Base-by-base conservation (phyloP, 495 filamentous ascomycete genomes). In the Hypomontagnella submonticulosa region DNA sequence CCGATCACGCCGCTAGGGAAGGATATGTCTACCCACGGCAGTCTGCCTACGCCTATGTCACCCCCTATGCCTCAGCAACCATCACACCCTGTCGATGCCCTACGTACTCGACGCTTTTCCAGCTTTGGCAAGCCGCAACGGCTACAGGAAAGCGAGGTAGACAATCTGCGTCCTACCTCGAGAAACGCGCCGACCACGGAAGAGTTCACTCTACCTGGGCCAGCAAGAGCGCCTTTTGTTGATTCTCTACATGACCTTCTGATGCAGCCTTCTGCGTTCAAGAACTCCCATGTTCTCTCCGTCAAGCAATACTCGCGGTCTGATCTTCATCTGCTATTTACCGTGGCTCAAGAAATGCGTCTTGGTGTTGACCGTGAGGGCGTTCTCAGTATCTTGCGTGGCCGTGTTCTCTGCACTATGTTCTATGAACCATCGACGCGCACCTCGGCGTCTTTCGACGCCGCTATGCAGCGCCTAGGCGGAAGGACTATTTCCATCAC, bases 371-470 rank as follows among this genome's bases (percentile, higher is more conserved):
- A 97, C 75, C 88, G 93, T 34, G 88, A 96, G 67, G 95, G 95
- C 54, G 88, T 94, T 23, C 85, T 99, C 62, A 89, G 93, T 62
- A 82, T 97, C 49, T 85, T 99, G 52, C 92, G 89, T 70, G 92
- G 93, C 32, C 87, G 90, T 40, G 80, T 98, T 20, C 85, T 99
- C 20, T 90, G 87, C 80, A 93, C 91, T 1, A 87, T 98, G 79
- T 99, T 99, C 87, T 99, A 91, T 78, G 95, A 99, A 81, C 94
- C 95, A 2, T 97, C 93, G 0, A 99, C 95, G 4, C 87, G 95
- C 32, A 99, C 95, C 9, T 98, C 94, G 12, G 88, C 92, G 43
- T 99, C 95, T 19, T 99, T 99, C 70, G 96, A 99, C 71, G 88
- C 93, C 27, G 96, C 95, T 37, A 99, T 99, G 95, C 93, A 97